phyloP scores from a whole-genome alignment of 805 yeast species.

The Groenewaldozyma salmanticensis region DNA sequence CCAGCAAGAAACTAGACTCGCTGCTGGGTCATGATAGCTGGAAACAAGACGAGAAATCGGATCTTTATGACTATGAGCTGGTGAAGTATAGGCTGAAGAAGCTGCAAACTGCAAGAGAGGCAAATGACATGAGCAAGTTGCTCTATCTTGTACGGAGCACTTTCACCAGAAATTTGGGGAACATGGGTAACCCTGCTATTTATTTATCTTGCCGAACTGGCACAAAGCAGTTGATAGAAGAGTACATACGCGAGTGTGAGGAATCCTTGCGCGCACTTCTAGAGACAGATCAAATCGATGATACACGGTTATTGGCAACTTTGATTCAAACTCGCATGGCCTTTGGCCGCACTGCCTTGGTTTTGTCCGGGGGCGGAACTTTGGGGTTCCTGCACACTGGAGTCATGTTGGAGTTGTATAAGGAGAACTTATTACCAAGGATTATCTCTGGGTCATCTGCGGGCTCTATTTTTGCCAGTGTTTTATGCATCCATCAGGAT shows the following conservation, averaged over 20 bases:
- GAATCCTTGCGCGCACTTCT: conserved; percentile 31
- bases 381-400: conserved; percentile 92
- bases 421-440: conserved; percentile 67
- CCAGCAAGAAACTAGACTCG: conserved; percentile 55
- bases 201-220: conserved; percentile 77
- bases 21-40: conserved; percentile 57
- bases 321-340: conserved; percentile 81
- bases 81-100: conserved; percentile 44
- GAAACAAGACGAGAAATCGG: conserved; percentile 53
- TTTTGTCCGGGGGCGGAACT: conserved; percentile 94
- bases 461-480: conserved; percentile 89
- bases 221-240: conserved; percentile 74
- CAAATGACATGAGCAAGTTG: conserved; percentile 49
- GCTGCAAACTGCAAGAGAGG: conserved; percentile 48
- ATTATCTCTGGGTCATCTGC: conserved; percentile 93
- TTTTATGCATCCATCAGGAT: conserved; percentile 69
- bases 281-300: conserved; percentile 38
- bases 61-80: conserved; percentile 63
- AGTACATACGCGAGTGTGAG: conserved; percentile 71
- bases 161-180: conserved; percentile 78
- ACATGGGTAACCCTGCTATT: conserved; percentile 71
- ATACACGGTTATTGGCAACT: conserved; percentile 62
- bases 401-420: conserved; percentile 69
- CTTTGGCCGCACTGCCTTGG: conserved; percentile 88
- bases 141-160: conserved; percentile 73